A percentile compares a stretch with the other conserved stretches of the same genome.
These are phyloP conservation scores for Ambrosiella beaveri DNA, from an alignment of 2,329 filamentous ascomycete genomes.

Conservation along the genomic window DNA sequence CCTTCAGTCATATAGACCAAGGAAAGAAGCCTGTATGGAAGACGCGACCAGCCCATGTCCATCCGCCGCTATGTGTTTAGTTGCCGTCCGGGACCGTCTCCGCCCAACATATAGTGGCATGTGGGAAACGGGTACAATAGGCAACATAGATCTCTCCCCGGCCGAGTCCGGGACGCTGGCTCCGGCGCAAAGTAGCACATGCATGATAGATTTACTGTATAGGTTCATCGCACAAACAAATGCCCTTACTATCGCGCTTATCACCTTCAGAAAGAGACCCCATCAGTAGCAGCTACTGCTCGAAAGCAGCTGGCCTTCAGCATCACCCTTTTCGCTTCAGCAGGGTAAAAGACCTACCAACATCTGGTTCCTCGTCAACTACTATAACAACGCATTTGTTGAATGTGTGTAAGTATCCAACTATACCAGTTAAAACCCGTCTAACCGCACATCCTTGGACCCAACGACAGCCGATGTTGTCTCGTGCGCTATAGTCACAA, in stretches of 20 bases:
- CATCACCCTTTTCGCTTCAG: not conserved
- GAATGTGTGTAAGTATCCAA: no score
- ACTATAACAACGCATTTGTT: no score
- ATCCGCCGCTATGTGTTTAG: constrained; percentile 10
- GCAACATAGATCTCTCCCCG: constrained; percentile 23
- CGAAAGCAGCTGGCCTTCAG: not conserved
- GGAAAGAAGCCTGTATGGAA: constrained; percentile 7
- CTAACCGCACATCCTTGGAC: no score
- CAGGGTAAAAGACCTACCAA: not conserved
- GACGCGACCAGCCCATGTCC: constrained; percentile 34
- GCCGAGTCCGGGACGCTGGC: constrained; percentile 40
- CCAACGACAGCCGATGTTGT: no score
- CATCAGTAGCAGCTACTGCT: not conserved
- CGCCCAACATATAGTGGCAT: not conserved
- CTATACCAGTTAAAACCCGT: no score
- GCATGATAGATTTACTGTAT: constrained; percentile 14
- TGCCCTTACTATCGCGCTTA: constrained; percentile 39
- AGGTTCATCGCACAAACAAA: constrained; percentile 18
- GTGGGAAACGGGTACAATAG: not conserved
- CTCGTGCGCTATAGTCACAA: no score
- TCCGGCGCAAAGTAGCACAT: constrained; percentile 37
- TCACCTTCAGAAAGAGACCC: constrained; percentile 38
- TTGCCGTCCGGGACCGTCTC: constrained; percentile 6
- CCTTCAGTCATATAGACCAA: not conserved
- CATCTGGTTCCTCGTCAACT: no score